These are phyloP conservation scores for Sporodiniella umbellata DNA, from an alignment of 371 early-diverging fungal genomes.

Conservation along the genomic window DNA sequence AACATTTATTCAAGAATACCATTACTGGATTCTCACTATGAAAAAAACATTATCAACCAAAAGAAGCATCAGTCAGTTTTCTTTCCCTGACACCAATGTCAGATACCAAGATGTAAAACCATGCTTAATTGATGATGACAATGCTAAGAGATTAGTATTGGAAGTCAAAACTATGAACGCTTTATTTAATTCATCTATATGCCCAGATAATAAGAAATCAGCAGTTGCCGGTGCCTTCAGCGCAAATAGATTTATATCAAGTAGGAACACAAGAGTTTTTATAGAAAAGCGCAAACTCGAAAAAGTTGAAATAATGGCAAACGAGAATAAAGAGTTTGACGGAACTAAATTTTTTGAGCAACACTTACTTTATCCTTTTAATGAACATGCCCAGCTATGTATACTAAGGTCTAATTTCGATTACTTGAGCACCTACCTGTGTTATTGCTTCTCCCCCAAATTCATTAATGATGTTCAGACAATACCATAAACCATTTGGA, in stretches of 20 bases:
- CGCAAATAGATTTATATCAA: conserved; percentile 20
- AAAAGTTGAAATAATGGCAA: conserved; percentile 7
- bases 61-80: conserved; percentile 6
- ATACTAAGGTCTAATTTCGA: conserved; percentile 9
- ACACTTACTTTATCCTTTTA: conserved; percentile 16
- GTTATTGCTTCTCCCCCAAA: conserved; percentile 10
- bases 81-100: conserved; percentile 8
- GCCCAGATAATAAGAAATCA: conserved; percentile 8
- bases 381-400: conserved; percentile 12
- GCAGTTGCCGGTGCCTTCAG: conserved; percentile 18
- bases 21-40: conserved; percentile 8
- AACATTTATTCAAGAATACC: conserved; percentile 10
- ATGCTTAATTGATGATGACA: conserved; percentile 9
- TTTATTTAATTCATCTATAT: conserved; percentile 14
- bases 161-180: conserved; percentile 23
- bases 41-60: conserved; percentile 5
- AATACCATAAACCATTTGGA: conserved; percentile 10
- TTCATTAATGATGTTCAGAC: conserved; percentile 11
- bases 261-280: conserved; percentile 10
- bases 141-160: conserved; percentile 17
- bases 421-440: conserved; percentile 8
- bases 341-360: conserved; percentile 8
- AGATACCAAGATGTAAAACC: conserved; percentile 10
- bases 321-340: background rate
- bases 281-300: conserved; percentile 8